Percentiles rank a stretch among this genome's conserved stretches.
Evolutionary conservation across 495 filamentous ascomycete genomes (phyloP).

Genomic region (Lasiosphaeria hispida): DNA sequence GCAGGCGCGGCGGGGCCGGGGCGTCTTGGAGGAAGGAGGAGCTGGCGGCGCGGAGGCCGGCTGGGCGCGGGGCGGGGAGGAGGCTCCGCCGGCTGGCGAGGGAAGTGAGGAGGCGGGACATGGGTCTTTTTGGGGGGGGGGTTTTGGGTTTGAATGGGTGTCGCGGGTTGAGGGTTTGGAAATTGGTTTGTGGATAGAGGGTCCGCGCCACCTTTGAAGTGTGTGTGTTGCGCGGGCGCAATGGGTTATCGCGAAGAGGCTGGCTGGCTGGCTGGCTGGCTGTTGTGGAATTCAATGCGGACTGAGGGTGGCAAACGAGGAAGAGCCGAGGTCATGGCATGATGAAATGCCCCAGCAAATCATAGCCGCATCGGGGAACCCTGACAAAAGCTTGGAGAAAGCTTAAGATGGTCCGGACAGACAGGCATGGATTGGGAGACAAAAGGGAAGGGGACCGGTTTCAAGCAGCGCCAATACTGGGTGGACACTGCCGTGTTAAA

Average conservation of each 20-base stretch:
- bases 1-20: slow-evolving; percentile 79
- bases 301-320: background rate
- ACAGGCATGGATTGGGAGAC: too few relatives aligned
- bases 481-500: too few relatives aligned
- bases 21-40: slow-evolving; percentile 42
- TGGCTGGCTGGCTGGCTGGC: too few relatives aligned
- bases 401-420: too few relatives aligned
- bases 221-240: too few relatives aligned
- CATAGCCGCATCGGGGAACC: too few relatives aligned
- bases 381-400: too few relatives aligned
- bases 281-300: too few relatives aligned
- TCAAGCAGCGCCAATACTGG: too few relatives aligned
- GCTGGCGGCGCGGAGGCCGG: slow-evolving; percentile 4
- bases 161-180: background rate
- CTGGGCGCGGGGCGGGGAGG: background rate
- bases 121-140: too few relatives aligned
- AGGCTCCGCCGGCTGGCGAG: background rate
- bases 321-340: slow-evolving; percentile 3
- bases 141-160: slow-evolving; percentile 6
- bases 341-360: background rate
- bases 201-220: too few relatives aligned
- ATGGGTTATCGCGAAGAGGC: background rate
- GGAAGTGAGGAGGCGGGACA: slow-evolving; percentile 18
- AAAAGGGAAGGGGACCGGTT: too few relatives aligned
- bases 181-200: background rate